Evolutionary conservation across 2,329 filamentous ascomycete genomes (phyloP).

Genomic region (Aspergillus caelatus): DNA sequence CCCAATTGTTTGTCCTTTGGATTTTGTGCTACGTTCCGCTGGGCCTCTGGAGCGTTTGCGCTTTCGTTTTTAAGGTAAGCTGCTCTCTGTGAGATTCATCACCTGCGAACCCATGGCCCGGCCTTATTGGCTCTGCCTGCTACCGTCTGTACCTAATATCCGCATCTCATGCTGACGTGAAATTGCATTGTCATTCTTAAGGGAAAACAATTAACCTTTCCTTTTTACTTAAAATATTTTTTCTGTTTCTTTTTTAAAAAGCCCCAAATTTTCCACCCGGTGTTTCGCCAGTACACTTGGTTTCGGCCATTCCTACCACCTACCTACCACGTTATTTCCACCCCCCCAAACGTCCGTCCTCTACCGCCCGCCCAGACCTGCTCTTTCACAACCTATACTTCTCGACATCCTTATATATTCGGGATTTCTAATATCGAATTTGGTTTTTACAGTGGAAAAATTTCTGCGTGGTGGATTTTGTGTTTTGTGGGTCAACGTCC

Average conservation of each 20-base stretch:
- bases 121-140: conserved; percentile 9
- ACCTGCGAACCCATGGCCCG: conserved; percentile 15
- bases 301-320: conserved; percentile 15
- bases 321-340: conserved; percentile 9
- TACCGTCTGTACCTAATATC: conserved; percentile 13
- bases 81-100: conserved; percentile 16
- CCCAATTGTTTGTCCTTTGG: conserved; percentile 25
- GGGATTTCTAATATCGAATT: conserved; percentile 1
- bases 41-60: conserved; percentile 22
- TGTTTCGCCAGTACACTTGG: conserved; percentile 8
- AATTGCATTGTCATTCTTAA: neutral
- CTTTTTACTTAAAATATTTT: conserved; percentile 2
- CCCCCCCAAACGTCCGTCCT: conserved; percentile 5
- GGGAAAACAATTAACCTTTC: conserved; percentile 2
- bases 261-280: conserved; percentile 6
- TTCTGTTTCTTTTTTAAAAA: conserved; percentile 3
- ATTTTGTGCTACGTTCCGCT: conserved; percentile 28
- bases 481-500: conserved; percentile 1
- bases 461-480: neutral
- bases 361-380: neutral
- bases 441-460: neutral
- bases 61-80: conserved; percentile 22
- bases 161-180: conserved; percentile 11
- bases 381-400: neutral
- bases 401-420: neutral